These are phyloP conservation scores for Alternaria burnsii DNA, from an alignment of 2,329 filamentous ascomycete genomes.

Conservation along the genomic window DNA sequence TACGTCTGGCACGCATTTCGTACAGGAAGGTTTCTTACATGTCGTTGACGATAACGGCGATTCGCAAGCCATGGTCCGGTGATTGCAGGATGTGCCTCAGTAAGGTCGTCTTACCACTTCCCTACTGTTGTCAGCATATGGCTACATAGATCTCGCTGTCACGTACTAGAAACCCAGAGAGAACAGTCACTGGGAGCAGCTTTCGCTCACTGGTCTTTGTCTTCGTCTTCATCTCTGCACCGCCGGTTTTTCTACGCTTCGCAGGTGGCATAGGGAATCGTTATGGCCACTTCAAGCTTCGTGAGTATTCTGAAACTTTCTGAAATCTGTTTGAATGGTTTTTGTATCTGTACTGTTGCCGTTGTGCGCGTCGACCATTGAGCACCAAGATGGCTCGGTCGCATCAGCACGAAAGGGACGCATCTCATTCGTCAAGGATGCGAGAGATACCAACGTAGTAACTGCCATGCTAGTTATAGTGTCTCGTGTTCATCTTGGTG, in stretches of 20 bases:
- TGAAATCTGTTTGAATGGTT: slow-evolving; percentile 15
- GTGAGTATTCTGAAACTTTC: not conserved
- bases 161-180: slow-evolving; percentile 67
- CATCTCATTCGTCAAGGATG: slow-evolving; percentile 18
- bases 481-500: not conserved
- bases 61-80: slow-evolving; percentile 69
- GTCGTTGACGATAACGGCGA: slow-evolving; percentile 74
- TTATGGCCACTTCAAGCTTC: not conserved
- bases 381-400: slow-evolving; percentile 42
- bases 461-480: not conserved
- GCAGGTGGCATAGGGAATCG: slow-evolving; percentile 26
- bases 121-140: slow-evolving; percentile 53
- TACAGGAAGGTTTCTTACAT: not conserved
- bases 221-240: slow-evolving; percentile 15
- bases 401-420: slow-evolving; percentile 39
- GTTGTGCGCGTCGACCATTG: slow-evolving; percentile 37
- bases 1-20: not conserved
- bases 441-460: not conserved
- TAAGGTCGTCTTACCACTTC: slow-evolving; percentile 75
- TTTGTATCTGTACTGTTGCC: slow-evolving; percentile 26
- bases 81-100: slow-evolving; percentile 73
- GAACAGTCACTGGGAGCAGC: slow-evolving; percentile 66
- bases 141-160: not conserved
- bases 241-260: slow-evolving; percentile 30
- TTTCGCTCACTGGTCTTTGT: slow-evolving; percentile 23